Conservation (phyloP, 2,329 filamentous ascomycete genomes). For the Trichoderma sp. region DNA sequence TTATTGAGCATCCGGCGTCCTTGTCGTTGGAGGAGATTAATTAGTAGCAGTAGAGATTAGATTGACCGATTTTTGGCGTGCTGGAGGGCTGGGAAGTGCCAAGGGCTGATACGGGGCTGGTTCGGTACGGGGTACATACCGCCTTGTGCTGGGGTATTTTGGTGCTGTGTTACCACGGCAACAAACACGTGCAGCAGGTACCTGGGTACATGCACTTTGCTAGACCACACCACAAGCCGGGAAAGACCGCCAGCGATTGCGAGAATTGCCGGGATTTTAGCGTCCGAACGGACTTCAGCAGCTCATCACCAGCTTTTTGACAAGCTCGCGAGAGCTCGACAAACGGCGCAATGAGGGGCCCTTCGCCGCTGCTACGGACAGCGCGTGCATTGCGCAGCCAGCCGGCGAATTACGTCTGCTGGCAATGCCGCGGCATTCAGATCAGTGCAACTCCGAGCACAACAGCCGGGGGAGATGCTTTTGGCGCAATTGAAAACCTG, state of each 20-base stretch:
- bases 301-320: neutral
- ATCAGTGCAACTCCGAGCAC: conserved; percentile 61
- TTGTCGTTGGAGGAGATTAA: neutral
- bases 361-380: conserved; percentile 39
- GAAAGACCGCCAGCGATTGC: conserved; percentile 32
- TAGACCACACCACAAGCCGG: conserved; percentile 22
- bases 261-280: conserved; percentile 18
- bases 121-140: conserved; percentile 5
- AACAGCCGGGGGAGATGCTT: conserved; percentile 51
- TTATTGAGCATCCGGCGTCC: conserved; percentile 15
- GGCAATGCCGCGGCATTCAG: conserved; percentile 59
- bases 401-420: conserved; percentile 43
- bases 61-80: conserved; percentile 13
- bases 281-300: neutral
- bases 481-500: conserved; percentile 46
- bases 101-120: conserved; percentile 16
- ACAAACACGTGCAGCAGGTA: conserved; percentile 18
- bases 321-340: conserved; percentile 13
- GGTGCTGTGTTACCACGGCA: conserved; percentile 28
- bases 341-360: conserved; percentile 41
- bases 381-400: conserved; percentile 32
- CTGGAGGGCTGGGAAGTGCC: neutral
- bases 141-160: neutral
- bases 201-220: neutral
- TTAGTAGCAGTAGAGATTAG: neutral